Evolutionary conservation across 176 grass and related monocot genomes (phyloP), one percentile per base, ranked within the genome.

Genomic region (Aegilops tauschii): DNA sequence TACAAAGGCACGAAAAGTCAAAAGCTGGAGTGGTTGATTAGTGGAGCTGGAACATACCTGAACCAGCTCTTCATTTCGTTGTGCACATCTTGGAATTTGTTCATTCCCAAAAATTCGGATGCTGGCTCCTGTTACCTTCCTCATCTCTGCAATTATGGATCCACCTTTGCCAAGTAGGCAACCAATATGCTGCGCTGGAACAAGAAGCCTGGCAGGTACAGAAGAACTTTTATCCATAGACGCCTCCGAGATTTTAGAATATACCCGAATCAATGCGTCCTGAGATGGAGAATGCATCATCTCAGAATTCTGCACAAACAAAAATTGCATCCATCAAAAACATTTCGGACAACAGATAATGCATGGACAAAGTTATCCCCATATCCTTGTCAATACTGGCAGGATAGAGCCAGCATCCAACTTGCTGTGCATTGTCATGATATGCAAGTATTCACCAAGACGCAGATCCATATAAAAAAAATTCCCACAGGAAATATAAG

Each of bases 91-190:
- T 45, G 91, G 94, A 82, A 93, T 87, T 83, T 93, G 90, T 87
- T 96, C 91, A 44, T 87, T 91, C 44, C 83, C 72, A 29, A 96
- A 96, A 59, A 96, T 93, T 45, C 94, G 89, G 39, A 96, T 93
- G 86, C 82, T 87, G 69, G 94, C 94, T 64, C 91, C 94, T 82
- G 94, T 96, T 75, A 88, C 23, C 47, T 86, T 91, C 85, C 94
- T 93, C 87, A 96, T 96, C 86, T 96, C 94, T 86, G 91, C 75
- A 70, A 96, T 91, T 82, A 96, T 91, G 16, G 83, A 83, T 32
- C 94, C 94, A 87, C 94, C 91, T 91, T 93, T 93, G 65, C 94
- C 94, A 79, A 93, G 87, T 18, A 96, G 78, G 56, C 89, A 91
- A 85, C 90, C 91, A 12, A 96, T 96, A 86, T 96, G 89, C 34